Conservation (phyloP, 2,329 filamentous ascomycete genomes). For the Phialocephala sp. region DNA sequence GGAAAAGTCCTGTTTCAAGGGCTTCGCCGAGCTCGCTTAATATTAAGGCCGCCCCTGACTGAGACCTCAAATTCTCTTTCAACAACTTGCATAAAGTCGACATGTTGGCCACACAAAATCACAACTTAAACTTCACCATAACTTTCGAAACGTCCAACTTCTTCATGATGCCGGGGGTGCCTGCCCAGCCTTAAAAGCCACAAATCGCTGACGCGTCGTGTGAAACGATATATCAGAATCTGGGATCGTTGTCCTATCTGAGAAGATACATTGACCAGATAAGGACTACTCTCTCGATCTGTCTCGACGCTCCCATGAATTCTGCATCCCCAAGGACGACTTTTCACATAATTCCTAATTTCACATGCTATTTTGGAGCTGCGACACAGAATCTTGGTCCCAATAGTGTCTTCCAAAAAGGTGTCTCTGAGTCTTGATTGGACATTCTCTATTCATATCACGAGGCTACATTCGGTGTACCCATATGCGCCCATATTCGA, state of each 20-base stretch:
- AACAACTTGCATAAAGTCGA: background rate
- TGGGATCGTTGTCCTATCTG: slow-evolving; percentile 3
- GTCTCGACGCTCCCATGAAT: background rate
- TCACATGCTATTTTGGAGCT: background rate
- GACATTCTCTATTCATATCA: background rate
- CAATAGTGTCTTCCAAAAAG: background rate
- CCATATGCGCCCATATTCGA: background rate
- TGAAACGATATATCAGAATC: slow-evolving; percentile 3
- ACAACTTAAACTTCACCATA: background rate
- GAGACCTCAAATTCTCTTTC: slow-evolving; percentile 1
- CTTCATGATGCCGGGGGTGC: background rate
- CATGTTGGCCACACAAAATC: background rate
- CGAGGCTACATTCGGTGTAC: slow-evolving; percentile 1
- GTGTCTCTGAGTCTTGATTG: background rate
- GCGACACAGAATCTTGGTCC: background rate
- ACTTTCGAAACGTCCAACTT: too few species aligned
- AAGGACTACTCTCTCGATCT: background rate
- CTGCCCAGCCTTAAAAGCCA: background rate
- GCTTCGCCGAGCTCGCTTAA: slow-evolving; percentile 6
- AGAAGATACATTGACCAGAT: background rate
- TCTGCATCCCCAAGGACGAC: background rate
- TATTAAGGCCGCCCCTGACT: background rate
- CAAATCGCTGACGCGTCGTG: background rate
- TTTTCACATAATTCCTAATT: background rate
- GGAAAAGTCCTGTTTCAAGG: background rate